Evolutionary conservation across 345 rosid species (phyloP).

Genomic region (Angophora floribunda): DNA sequence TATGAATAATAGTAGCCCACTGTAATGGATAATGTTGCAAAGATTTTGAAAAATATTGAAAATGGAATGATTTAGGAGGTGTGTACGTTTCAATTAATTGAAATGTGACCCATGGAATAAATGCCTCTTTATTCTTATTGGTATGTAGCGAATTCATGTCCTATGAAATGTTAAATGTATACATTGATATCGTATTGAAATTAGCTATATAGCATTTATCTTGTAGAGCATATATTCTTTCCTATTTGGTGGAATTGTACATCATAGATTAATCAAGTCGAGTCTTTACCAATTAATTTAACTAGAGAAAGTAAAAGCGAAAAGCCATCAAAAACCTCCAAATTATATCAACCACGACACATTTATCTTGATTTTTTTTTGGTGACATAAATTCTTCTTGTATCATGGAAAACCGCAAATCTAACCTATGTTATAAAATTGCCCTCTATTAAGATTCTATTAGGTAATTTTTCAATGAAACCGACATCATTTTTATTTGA

Average conservation of each 20-base stretch:
- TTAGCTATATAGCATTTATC: background rate
- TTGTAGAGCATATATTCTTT: background rate
- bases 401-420: too few species aligned
- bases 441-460: too few species aligned
- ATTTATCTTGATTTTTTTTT: background rate
- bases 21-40: background rate
- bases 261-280: background rate
- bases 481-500: too few species aligned
- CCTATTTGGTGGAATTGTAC: background rate
- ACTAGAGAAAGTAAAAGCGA: background rate
- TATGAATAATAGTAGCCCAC: background rate
- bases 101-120: background rate
- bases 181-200: background rate
- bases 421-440: too few species aligned
- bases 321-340: background rate
- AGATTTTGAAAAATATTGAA: background rate
- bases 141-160: background rate
- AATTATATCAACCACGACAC: accelerated
- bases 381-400: too few species aligned
- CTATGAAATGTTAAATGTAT: background rate
- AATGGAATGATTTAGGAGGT: too few species aligned
- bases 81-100: background rate
- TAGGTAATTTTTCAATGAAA: too few species aligned
- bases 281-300: background rate
- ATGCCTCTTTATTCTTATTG: background rate